These are phyloP conservation scores for Adansonia madagascariensis DNA, from an alignment of 441 rosid genomes.

Conservation along the genomic window DNA sequence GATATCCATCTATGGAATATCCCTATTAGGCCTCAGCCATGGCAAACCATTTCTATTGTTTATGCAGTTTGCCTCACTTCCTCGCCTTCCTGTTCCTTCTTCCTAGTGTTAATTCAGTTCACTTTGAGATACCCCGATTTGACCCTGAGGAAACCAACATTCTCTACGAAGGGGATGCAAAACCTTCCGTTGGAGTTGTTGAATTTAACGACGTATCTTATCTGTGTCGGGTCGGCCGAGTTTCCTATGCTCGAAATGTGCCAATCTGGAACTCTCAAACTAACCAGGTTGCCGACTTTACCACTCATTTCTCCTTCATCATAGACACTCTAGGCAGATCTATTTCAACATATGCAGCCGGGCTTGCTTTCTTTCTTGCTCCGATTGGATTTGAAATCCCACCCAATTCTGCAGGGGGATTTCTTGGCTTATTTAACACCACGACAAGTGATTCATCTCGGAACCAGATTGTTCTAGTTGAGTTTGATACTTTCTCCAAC, in stretches of 20 bases:
- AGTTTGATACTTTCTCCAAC: slow-evolving; percentile 49
- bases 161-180: slow-evolving; percentile 44
- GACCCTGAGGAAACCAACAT: slow-evolving; percentile 22
- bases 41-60: background rate
- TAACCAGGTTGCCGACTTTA: slow-evolving; percentile 28
- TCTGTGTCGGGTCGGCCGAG: slow-evolving; percentile 53
- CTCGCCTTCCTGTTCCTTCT: background rate
- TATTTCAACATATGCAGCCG: slow-evolving; percentile 25
- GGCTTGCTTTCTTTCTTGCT: slow-evolving; percentile 56
- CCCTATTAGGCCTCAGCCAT: background rate
- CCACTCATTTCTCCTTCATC: slow-evolving; percentile 37
- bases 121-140: slow-evolving; percentile 35
- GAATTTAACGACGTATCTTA: slow-evolving; percentile 29
- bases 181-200: slow-evolving; percentile 27
- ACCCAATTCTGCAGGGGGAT: slow-evolving; percentile 51
- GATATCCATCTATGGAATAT: background rate
- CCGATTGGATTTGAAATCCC: slow-evolving; percentile 44
- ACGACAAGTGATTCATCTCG: slow-evolving; percentile 22
- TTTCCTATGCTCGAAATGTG: slow-evolving; percentile 41
- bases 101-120: slow-evolving; percentile 25
- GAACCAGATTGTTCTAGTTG: slow-evolving; percentile 42
- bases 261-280: slow-evolving; percentile 49
- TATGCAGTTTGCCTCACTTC: background rate
- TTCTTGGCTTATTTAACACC: slow-evolving; percentile 46
- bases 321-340: slow-evolving; percentile 31